A percentile compares a stretch with the other conserved stretches of the same genome.
phyloP scores from a whole-genome alignment of 148 eudicot genomes.

The Rhododendron ovatum region DNA sequence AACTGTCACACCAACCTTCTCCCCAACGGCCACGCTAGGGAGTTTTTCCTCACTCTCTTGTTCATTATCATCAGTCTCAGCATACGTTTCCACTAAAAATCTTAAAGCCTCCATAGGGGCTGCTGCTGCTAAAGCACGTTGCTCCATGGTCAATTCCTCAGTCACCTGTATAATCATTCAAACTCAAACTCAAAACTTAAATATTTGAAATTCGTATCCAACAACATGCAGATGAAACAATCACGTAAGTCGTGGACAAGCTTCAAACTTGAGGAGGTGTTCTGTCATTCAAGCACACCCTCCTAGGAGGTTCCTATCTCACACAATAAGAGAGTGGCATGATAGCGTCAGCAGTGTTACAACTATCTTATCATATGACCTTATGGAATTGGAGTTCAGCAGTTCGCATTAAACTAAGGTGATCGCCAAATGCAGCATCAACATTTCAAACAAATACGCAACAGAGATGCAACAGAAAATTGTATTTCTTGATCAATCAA shows the following conservation, averaged over 20 bases:
- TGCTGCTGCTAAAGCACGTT: constrained; percentile 63
- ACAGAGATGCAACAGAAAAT: neutral
- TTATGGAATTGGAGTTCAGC: neutral
- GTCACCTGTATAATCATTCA: constrained; percentile 21
- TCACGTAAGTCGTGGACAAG: neutral
- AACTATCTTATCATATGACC: neutral
- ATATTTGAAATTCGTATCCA: neutral
- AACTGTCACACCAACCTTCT: constrained; percentile 48
- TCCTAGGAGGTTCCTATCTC: neutral
- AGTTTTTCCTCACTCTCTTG: constrained; percentile 22
- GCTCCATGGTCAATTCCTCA: constrained; percentile 45
- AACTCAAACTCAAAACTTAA: neutral
- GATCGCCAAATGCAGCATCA: neutral
- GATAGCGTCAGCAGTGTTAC: neutral
- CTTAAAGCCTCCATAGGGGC: constrained; percentile 66
- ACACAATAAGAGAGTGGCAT: neutral
- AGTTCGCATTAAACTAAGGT: neutral
- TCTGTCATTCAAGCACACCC: neutral
- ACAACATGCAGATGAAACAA: neutral
- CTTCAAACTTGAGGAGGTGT: neutral
- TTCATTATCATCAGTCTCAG: constrained; percentile 28
- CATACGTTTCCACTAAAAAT: constrained; percentile 41
- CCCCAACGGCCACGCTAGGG: constrained; percentile 28
- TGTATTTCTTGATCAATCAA: neutral
- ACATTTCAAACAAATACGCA: neutral